These are phyloP conservation scores for Kernera saxatilis DNA, from an alignment of 345 rosid species.

Conservation along the genomic window DNA sequence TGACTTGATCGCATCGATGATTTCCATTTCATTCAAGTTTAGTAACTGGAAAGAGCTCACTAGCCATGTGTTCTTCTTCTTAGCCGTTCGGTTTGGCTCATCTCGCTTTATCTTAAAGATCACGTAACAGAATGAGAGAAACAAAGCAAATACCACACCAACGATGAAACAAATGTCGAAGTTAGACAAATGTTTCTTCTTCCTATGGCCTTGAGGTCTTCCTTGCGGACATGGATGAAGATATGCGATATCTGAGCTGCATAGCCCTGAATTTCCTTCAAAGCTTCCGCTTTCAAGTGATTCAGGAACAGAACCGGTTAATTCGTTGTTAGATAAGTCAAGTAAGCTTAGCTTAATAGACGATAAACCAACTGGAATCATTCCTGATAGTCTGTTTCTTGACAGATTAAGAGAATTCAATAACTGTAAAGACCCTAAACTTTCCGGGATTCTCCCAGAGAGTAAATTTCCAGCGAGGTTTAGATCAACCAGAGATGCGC, in stretches of 20 bases:
- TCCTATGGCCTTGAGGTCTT: slow-evolving; percentile 13
- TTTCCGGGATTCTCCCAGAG: slow-evolving; percentile 57
- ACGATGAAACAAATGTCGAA: slow-evolving; percentile 37
- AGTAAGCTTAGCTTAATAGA: slow-evolving; percentile 58
- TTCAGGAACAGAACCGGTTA: slow-evolving; percentile 58
- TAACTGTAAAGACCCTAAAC: slow-evolving; percentile 40
- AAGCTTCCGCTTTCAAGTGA: slow-evolving; percentile 47
- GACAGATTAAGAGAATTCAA: slow-evolving; percentile 74
- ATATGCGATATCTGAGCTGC: slow-evolving; percentile 40
- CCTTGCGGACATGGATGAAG: slow-evolving; percentile 40
- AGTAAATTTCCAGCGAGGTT: slow-evolving; percentile 58
- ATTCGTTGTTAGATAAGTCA: slow-evolving; percentile 63
- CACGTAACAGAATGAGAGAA: slow-evolving; percentile 33
- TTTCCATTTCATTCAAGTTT: slow-evolving; percentile 59
- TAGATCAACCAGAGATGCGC: slow-evolving; percentile 42
- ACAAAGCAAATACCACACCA: slow-evolving; percentile 34
- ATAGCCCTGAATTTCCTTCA: slow-evolving; percentile 57
- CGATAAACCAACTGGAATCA: slow-evolving; percentile 52
- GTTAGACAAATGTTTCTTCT: slow-evolving; percentile 27
- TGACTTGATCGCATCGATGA: slow-evolving; percentile 47
- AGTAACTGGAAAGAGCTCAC: slow-evolving; percentile 55
- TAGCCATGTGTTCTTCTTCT: slow-evolving; percentile 51
- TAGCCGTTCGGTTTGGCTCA: slow-evolving; percentile 22
- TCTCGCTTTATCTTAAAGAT: slow-evolving; percentile 30
- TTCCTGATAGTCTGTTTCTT: slow-evolving; percentile 58